phyloP scores from a whole-genome alignment of 805 yeast species.

The Maudiozyma bulderi region DNA sequence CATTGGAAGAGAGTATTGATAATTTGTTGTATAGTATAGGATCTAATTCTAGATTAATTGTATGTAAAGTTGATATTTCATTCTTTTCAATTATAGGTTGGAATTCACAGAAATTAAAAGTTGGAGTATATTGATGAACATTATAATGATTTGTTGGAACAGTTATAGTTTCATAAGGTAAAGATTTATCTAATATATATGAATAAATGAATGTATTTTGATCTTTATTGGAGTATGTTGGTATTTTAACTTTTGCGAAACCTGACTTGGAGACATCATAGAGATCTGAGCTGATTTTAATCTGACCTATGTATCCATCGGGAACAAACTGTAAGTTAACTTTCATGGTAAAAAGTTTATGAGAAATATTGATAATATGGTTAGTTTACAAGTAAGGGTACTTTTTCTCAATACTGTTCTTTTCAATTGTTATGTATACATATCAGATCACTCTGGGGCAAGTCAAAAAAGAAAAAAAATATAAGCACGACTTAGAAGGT shows the following conservation, averaged over 20 bases:
- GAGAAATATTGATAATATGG: no score
- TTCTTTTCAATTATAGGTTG: neutral
- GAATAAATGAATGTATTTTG: neutral
- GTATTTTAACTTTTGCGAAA: neutral
- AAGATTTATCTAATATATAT: neutral
- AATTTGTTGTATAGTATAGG: constrained; percentile 16
- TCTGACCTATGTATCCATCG: neutral
- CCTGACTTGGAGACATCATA: neutral
- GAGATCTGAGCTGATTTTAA: constrained; percentile 6
- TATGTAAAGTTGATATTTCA: constrained; percentile 7
- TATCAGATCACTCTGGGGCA: no score
- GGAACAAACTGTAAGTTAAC: constrained; percentile 6
- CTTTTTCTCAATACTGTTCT: no score
- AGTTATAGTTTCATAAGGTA: neutral
- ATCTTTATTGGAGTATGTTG: neutral
- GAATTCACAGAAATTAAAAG: constrained; percentile 13
- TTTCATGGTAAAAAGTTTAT: constrained; percentile 1
- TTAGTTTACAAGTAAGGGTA: no score
- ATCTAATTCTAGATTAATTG: constrained; percentile 11
- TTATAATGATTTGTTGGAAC: neutral
- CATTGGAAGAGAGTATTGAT: constrained; percentile 5
- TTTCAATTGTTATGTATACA: no score
- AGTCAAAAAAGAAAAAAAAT: no score
- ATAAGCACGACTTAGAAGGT: no score
- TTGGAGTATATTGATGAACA: neutral